phyloP scores from a whole-genome alignment of 2,329 filamentous ascomycete species.

The Trichoderma oligosporum region DNA sequence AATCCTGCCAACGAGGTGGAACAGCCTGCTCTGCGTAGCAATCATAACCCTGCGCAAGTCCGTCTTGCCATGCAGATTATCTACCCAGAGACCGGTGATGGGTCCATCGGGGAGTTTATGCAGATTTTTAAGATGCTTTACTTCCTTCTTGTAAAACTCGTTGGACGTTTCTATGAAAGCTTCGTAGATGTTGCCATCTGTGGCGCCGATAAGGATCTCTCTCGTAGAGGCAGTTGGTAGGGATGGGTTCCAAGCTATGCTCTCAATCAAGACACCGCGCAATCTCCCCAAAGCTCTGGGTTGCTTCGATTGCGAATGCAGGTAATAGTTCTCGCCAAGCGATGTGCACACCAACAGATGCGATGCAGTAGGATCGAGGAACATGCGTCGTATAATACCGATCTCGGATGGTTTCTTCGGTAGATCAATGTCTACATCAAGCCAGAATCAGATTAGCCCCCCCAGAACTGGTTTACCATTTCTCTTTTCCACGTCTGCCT shows the following conservation, averaged over 20 bases:
- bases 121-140: conserved; percentile 82
- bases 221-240: conserved; percentile 88
- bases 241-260: conserved; percentile 91
- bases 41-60: conserved; percentile 77
- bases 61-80: conserved; percentile 62
- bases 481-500: neutral
- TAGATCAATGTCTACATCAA: conserved; percentile 80
- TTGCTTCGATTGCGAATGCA: conserved; percentile 89
- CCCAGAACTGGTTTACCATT: neutral
- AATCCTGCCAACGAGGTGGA: conserved; percentile 77
- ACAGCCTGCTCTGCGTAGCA: conserved; percentile 70
- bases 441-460: conserved; percentile 17
- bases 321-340: conserved; percentile 93
- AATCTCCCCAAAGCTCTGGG: conserved; percentile 77
- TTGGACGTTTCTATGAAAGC: conserved; percentile 89
- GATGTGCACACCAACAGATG: conserved; percentile 90
- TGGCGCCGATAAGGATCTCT: conserved; percentile 85
- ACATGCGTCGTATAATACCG: conserved; percentile 90
- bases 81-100: conserved; percentile 81
- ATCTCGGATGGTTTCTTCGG: conserved; percentile 89
- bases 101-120: conserved; percentile 80
- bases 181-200: conserved; percentile 95
- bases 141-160: conserved; percentile 93
- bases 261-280: conserved; percentile 83
- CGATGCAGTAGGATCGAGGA: conserved; percentile 93